Percentiles rank a stretch among this genome's conserved stretches.
These are phyloP conservation scores for Flaveria trinervia DNA, from an alignment of 129 eudicot genomes.

Conservation along the genomic window DNA sequence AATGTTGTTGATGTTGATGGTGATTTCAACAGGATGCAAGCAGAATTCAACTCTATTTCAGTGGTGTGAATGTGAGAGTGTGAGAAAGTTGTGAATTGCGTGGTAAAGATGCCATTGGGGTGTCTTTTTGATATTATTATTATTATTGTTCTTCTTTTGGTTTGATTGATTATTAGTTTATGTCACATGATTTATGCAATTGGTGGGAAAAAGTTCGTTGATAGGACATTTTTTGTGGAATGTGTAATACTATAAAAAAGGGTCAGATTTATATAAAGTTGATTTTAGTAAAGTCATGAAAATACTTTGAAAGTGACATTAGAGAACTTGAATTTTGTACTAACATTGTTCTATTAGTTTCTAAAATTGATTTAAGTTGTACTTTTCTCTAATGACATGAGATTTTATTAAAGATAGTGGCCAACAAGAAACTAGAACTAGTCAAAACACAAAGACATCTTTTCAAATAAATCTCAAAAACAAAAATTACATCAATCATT, in stretches of 20 bases:
- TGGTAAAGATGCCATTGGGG: conserved; percentile 18
- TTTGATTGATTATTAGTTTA: background rate
- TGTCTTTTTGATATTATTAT: conserved; percentile 6
- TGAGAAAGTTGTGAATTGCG: conserved; percentile 28
- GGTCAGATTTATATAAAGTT: background rate
- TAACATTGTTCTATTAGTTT: background rate
- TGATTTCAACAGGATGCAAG: conserved; percentile 18
- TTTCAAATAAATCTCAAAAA: no score
- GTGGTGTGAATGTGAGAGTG: conserved; percentile 11
- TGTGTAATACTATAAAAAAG: background rate
- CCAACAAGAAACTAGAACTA: no score
- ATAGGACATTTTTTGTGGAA: conserved; percentile 1
- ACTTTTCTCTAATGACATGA: no score
- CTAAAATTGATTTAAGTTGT: background rate
- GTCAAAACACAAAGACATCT: no score
- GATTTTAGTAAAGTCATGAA: background rate
- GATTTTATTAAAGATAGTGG: no score
- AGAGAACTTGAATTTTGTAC: background rate
- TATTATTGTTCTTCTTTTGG: background rate
- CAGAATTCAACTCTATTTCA: conserved; percentile 24
- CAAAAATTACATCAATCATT: no score
- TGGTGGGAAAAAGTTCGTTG: conserved; percentile 28
- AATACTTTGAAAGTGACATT: background rate
- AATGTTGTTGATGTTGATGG: background rate
- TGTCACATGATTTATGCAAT: conserved; percentile 22